Conservation (phyloP, 1,284 basidiomycete genomes). For the Naganishia cerealis region DNA sequence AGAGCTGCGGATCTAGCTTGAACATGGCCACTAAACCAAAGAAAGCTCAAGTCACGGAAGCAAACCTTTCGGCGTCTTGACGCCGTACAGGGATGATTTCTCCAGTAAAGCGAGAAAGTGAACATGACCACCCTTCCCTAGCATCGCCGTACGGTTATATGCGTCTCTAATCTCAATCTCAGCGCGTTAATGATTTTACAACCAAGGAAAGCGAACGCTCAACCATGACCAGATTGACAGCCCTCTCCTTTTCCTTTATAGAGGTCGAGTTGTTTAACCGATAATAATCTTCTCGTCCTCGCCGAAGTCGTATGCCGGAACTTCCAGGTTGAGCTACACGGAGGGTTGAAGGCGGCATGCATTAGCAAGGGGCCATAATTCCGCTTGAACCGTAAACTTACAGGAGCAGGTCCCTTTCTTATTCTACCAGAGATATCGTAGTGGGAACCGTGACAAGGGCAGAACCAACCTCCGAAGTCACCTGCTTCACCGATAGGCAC, state of each 20-base stretch:
- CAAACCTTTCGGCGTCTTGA: no score
- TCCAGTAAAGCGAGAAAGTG: no score
- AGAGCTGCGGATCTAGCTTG: no score
- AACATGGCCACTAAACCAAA: no score
- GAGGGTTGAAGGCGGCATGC: neutral
- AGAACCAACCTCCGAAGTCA: conserved; percentile 98
- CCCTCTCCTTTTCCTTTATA: neutral
- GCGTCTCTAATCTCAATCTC: conserved; percentile 23
- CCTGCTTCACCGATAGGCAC: conserved; percentile 96
- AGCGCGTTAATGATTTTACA: conserved; percentile 30
- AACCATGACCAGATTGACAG: conserved; percentile 4
- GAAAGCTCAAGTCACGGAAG: no score
- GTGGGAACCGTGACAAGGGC: conserved; percentile 97
- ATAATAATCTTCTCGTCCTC: conserved; percentile 84
- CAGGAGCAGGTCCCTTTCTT: conserved; percentile 90
- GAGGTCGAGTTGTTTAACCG: conserved; percentile 62
- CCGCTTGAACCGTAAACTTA: conserved; percentile 54
- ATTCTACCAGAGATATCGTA: conserved; percentile 82
- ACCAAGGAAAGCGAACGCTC: conserved; percentile 20
- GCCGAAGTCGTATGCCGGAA: conserved; percentile 82
- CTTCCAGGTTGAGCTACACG: conserved; percentile 82
- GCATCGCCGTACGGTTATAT: conserved; percentile 1
- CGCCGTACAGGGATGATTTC: no score
- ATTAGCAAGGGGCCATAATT: neutral
- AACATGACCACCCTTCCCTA: no score